Conservation (phyloP, 225 moss, liverwort and hornwort species). For the Bryum argenteum region DNA sequence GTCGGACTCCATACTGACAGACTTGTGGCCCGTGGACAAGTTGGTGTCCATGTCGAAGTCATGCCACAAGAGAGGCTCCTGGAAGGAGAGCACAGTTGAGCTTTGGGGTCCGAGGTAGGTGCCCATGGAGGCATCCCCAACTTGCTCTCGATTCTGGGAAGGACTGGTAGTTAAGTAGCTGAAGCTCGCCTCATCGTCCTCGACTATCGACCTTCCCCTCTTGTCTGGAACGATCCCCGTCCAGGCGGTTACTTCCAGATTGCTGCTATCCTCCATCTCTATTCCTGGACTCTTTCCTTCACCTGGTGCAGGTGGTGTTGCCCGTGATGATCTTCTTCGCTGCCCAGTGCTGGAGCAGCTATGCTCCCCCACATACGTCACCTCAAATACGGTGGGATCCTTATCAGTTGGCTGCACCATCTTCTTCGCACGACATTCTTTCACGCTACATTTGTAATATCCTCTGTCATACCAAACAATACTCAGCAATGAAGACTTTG, state of each 20-base stretch:
- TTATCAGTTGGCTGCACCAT: constrained; percentile 65
- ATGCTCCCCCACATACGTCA: constrained; percentile 60
- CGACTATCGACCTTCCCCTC: constrained; percentile 26
- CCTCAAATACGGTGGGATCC: constrained; percentile 53
- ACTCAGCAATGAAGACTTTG: neutral
- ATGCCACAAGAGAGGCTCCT: constrained; percentile 48
- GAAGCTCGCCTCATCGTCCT: constrained; percentile 23
- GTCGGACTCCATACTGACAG: constrained; percentile 38
- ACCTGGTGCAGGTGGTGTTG: constrained; percentile 19
- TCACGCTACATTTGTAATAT: constrained; percentile 62
- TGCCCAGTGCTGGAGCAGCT: constrained; percentile 44
- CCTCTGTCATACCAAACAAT: constrained; percentile 36
- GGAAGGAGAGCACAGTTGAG: constrained; percentile 40
- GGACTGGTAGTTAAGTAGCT: constrained; percentile 37
- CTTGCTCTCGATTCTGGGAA: constrained; percentile 22
- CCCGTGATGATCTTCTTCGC: constrained; percentile 28
- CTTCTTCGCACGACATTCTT: constrained; percentile 68
- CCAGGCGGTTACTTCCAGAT: constrained; percentile 31
- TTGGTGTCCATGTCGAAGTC: constrained; percentile 50
- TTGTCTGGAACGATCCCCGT: constrained; percentile 27
- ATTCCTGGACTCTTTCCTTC: constrained; percentile 21
- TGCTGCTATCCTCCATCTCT: constrained; percentile 26
- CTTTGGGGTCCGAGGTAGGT: constrained; percentile 42
- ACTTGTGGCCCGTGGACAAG: constrained; percentile 36
- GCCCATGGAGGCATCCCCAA: constrained; percentile 35